A percentile compares a stretch with the other conserved stretches of the same genome.
These are phyloP conservation scores for Solanum lycopersicoides DNA, from an alignment of 257 asterid genomes.

Conservation along the genomic window DNA sequence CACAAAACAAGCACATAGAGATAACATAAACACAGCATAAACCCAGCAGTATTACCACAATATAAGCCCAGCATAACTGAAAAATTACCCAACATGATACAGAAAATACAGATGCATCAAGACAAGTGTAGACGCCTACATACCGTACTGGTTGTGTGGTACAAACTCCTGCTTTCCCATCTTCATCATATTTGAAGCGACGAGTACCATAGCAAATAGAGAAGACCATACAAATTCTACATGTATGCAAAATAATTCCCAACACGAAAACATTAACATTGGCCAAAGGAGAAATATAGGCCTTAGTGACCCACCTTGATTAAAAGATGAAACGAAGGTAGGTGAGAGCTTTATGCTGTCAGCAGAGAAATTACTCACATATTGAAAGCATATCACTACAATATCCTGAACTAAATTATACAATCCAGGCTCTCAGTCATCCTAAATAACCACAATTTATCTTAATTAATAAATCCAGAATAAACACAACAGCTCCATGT, in stretches of 20 bases:
- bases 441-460: not conserved
- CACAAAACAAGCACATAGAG: not conserved
- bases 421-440: not conserved
- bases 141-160: not conserved
- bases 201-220: not conserved
- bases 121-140: not conserved
- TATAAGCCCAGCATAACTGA: not conserved
- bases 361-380: not conserved
- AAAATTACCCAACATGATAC: not conserved
- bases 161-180: slow-evolving; percentile 5
- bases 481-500: not conserved
- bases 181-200: slow-evolving; percentile 8
- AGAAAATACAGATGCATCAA: not conserved
- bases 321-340: not conserved
- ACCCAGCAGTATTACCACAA: not conserved
- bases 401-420: not conserved
- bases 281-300: not conserved
- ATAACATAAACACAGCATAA: not conserved
- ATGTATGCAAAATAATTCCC: not conserved
- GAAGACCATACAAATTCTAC: not conserved
- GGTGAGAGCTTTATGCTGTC: not conserved
- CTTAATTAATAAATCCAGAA: not conserved
- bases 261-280: not conserved
- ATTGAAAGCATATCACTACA: not conserved
- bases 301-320: not conserved